Conservation (phyloP, 169 alveolate species). For the Cryptosporidium felis region DNA sequence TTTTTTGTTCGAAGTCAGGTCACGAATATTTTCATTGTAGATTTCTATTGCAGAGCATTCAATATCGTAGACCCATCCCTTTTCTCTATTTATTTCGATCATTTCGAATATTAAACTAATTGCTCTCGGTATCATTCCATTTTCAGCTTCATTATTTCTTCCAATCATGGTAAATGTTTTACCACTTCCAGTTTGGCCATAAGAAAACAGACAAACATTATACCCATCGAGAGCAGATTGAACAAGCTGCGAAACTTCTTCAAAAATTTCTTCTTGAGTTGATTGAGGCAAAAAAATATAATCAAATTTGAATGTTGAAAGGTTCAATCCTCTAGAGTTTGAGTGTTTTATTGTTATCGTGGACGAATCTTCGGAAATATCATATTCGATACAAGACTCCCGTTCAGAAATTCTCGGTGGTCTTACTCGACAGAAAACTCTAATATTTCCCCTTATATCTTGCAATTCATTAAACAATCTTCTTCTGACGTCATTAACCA, state of each 20-base stretch:
- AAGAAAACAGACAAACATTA: slow-evolving; percentile 84
- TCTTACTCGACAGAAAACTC: slow-evolving; percentile 80
- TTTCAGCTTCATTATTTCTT: slow-evolving; percentile 71
- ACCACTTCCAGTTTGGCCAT: slow-evolving; percentile 88
- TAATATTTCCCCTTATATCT: slow-evolving; percentile 78
- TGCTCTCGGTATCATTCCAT: slow-evolving; percentile 87
- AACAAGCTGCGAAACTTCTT: slow-evolving; percentile 80
- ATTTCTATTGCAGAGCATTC: slow-evolving; percentile 81
- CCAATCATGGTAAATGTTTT: slow-evolving; percentile 87
- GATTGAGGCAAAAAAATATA: slow-evolving; percentile 75
- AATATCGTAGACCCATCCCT: slow-evolving; percentile 77
- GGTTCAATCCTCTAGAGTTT: not conserved
- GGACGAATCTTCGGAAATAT: slow-evolving; percentile 64
- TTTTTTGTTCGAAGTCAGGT: slow-evolving; percentile 76
- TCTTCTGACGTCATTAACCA: slow-evolving; percentile 69
- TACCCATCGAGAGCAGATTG: slow-evolving; percentile 84
- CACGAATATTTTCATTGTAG: slow-evolving; percentile 85
- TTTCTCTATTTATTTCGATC: slow-evolving; percentile 57
- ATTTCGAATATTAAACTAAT: slow-evolving; percentile 79
- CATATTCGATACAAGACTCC: slow-evolving; percentile 50
- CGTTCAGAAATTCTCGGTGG: slow-evolving; percentile 68
- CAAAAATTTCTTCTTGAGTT: slow-evolving; percentile 78
- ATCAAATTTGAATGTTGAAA: slow-evolving; percentile 77
- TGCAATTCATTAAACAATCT: slow-evolving; percentile 73
- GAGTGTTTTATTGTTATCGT: slow-evolving; percentile 59